These are phyloP conservation scores for Pleomassaria siparia DNA, from an alignment of 2,329 filamentous ascomycete genomes.

Conservation along the genomic window DNA sequence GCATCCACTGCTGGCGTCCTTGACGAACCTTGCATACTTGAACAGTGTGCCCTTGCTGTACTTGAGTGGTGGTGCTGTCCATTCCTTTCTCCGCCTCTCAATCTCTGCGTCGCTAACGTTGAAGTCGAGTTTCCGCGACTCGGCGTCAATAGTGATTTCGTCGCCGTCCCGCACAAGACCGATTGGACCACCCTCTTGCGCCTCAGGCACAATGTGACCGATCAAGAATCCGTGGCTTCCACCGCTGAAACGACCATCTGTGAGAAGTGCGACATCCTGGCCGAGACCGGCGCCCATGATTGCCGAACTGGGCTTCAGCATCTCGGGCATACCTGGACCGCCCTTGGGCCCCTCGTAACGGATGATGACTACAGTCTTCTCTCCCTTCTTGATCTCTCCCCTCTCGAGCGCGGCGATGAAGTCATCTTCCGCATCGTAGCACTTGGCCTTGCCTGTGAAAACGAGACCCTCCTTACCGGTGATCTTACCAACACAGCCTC, in stretches of 20 bases:
- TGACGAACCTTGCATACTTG: conserved; percentile 60
- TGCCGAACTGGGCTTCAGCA: conserved; percentile 70
- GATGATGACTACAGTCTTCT: conserved; percentile 76
- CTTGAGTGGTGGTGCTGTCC: conserved; percentile 57
- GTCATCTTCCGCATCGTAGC: conserved; percentile 69
- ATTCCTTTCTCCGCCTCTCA: conserved; percentile 53
- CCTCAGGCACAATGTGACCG: conserved; percentile 85
- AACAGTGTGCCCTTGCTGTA: conserved; percentile 61
- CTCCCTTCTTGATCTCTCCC: conserved; percentile 71
- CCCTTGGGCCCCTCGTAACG: conserved; percentile 74
- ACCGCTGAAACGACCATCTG: conserved; percentile 76
- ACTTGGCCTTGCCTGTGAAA: conserved; percentile 70
- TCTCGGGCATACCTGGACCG: conserved; percentile 74
- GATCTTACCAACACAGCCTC: conserved; percentile 73
- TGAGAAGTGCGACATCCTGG: conserved; percentile 72
- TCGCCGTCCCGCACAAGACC: conserved; percentile 81
- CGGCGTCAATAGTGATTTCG: conserved; percentile 77
- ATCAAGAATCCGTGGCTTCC: conserved; percentile 86
- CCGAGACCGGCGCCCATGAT: conserved; percentile 75
- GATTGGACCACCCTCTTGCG: conserved; percentile 82
- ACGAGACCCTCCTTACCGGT: conserved; percentile 71
- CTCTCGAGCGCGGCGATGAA: conserved; percentile 69
- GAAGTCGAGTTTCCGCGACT: conserved; percentile 67
- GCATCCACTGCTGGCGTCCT: conserved; percentile 61
- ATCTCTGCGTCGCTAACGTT: conserved; percentile 67